These are phyloP conservation scores for Diplosphaera chodatii DNA, from an alignment of 139 green algal genomes.

Conservation along the genomic window DNA sequence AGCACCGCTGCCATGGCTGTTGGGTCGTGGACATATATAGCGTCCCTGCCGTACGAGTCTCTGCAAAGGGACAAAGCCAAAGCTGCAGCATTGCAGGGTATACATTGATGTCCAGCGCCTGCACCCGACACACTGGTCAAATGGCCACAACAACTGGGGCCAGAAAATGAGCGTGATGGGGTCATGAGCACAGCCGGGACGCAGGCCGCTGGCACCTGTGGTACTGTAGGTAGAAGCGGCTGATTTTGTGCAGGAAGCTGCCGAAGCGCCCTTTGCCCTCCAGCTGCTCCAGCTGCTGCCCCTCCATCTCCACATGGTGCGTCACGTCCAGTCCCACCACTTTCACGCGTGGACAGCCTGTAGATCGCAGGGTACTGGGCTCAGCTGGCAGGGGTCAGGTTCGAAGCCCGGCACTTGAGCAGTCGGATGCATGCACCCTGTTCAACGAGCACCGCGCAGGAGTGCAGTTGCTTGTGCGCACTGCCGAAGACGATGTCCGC, in stretches of 20 bases:
- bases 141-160: too few species aligned
- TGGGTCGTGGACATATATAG: conserved; percentile 60
- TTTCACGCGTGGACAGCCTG: conserved; percentile 9
- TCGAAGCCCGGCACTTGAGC: too few species aligned
- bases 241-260: conserved; percentile 52
- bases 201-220: conserved; percentile 28
- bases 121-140: too few species aligned
- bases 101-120: too few species aligned
- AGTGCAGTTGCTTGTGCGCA: neutral
- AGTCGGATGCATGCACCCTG: too few species aligned
- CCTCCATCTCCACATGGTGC: conserved; percentile 34
- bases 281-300: conserved; percentile 33
- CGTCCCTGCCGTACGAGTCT: conserved; percentile 43
- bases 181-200: neutral
- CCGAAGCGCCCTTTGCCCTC: conserved; percentile 37
- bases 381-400: too few species aligned
- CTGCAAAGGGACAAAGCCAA: neutral
- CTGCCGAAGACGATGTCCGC: conserved; percentile 59
- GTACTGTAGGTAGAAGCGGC: conserved; percentile 64
- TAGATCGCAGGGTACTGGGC: too few species aligned
- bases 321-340: conserved; percentile 72
- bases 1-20: conserved; percentile 60
- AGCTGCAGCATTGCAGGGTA: too few species aligned
- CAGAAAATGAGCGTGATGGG: too few species aligned
- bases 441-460: too few species aligned